Conservation (phyloP, 2,329 filamentous ascomycete species). For the Lachnellula hyalina region DNA sequence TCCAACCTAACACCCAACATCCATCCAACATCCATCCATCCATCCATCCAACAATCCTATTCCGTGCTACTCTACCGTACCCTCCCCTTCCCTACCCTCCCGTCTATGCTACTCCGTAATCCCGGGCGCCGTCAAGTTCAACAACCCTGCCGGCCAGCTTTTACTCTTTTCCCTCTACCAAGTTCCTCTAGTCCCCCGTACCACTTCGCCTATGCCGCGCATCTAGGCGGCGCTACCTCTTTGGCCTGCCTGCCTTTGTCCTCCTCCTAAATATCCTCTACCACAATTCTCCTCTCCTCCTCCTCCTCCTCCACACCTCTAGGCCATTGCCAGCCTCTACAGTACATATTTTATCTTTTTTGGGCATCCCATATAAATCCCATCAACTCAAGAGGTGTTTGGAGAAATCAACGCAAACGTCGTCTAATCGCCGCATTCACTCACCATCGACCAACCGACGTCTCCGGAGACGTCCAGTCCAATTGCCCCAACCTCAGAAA, state of each 20-base stretch:
- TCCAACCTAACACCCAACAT: too few species aligned
- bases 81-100: too few species aligned
- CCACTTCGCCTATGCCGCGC: constrained; percentile 1
- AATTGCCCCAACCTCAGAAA: constrained; percentile 4
- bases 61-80: too few species aligned
- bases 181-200: neutral
- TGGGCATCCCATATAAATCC: neutral
- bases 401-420: neutral
- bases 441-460: too few species aligned
- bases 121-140: too few species aligned
- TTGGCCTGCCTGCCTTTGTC: constrained; percentile 2
- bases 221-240: neutral
- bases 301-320: constrained; percentile 18
- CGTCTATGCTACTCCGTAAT: too few species aligned
- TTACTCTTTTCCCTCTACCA: too few species aligned
- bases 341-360: neutral
- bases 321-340: constrained; percentile 28
- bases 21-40: too few species aligned
- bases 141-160: too few species aligned
- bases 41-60: too few species aligned
- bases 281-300: constrained; percentile 5
- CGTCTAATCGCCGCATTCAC: neutral
- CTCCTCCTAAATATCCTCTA: constrained; percentile 8
- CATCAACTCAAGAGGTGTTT: neutral
- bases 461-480: neutral